A percentile compares a stretch with the other conserved stretches of the same genome.
Evolutionary conservation across 2,329 filamentous ascomycete species (phyloP).

Genomic region (Neonectria ditissima): DNA sequence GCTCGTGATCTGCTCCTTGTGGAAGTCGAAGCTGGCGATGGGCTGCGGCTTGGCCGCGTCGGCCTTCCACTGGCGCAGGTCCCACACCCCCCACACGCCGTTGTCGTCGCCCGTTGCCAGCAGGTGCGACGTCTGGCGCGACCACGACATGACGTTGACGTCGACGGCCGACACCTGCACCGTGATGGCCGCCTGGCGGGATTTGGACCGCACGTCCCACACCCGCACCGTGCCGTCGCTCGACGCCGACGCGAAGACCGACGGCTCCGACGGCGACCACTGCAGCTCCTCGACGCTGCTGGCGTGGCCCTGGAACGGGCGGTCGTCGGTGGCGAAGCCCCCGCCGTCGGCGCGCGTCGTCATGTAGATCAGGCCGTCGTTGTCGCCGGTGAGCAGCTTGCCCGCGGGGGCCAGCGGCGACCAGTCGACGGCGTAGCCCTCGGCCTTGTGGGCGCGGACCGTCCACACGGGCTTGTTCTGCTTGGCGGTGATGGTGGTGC

Average conservation of each 20-base stretch:
- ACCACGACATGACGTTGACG: constrained; percentile 98
- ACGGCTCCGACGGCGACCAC: constrained; percentile 93
- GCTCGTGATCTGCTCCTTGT: constrained; percentile 95
- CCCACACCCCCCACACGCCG: constrained; percentile 95
- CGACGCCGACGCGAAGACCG: constrained; percentile 94
- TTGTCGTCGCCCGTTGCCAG: constrained; percentile 94
- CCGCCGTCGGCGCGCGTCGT: constrained; percentile 90
- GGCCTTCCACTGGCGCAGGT: constrained; percentile 91
- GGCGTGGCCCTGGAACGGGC: constrained; percentile 85
- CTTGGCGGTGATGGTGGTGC: constrained; percentile 80
- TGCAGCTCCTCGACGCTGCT: constrained; percentile 94
- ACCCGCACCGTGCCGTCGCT: constrained; percentile 95
- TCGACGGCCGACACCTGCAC: constrained; percentile 87
- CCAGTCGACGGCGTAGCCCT: constrained; percentile 99
- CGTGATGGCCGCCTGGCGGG: constrained; percentile 85
- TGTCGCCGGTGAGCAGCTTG: constrained; percentile 92
- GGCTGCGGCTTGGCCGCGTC: constrained; percentile 74
- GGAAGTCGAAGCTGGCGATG: constrained; percentile 94
- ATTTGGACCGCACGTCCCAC: constrained; percentile 95
- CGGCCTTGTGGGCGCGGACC: constrained; percentile 88
- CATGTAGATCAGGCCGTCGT: constrained; percentile 87
- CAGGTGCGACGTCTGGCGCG: constrained; percentile 85
- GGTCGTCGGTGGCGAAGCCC: constrained; percentile 87
- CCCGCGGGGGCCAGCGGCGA: constrained; percentile 81
- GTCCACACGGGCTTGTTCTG: constrained; percentile 91